These are phyloP conservation scores for Chloropicon primus DNA, from an alignment of 139 green algal species.

Conservation along the genomic window DNA sequence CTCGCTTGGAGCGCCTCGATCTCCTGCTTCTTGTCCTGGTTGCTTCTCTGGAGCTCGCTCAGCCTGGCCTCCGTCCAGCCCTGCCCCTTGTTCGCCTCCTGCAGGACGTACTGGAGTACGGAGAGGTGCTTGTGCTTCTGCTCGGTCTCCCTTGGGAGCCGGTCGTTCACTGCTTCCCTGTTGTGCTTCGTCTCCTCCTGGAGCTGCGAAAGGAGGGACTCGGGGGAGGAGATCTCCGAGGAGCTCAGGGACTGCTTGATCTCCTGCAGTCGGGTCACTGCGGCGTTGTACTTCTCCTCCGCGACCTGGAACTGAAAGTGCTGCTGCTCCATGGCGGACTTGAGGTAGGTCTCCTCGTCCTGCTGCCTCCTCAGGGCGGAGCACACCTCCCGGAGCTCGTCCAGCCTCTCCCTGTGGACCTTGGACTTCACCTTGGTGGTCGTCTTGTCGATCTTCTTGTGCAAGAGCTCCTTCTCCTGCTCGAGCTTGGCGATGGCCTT, in stretches of 20 bases:
- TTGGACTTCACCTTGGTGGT: constrained; percentile 3
- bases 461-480: constrained; percentile 1
- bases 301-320: neutral
- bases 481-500: neutral
- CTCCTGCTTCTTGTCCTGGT: neutral
- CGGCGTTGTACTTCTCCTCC: constrained; percentile 4
- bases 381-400: neutral
- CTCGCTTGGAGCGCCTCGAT: neutral
- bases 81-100: neutral
- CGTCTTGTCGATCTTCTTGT: constrained; percentile 2
- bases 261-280: neutral
- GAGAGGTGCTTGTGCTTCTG: neutral
- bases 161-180: constrained; percentile 7
- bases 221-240: neutral
- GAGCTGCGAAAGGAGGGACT: constrained; percentile 8
- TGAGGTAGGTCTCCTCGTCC: constrained; percentile 6
- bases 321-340: neutral
- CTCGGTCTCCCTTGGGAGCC: constrained; percentile 11
- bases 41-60: neutral
- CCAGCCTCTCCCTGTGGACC: constrained; percentile 2
- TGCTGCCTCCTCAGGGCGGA: constrained; percentile 5
- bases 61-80: neutral
- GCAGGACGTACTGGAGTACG: constrained; percentile 3
- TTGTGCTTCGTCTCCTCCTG: constrained; percentile 4
- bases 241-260: neutral